Conservation (phyloP, 805 yeast species). For the Wickerhamiella bombiphila region DNA sequence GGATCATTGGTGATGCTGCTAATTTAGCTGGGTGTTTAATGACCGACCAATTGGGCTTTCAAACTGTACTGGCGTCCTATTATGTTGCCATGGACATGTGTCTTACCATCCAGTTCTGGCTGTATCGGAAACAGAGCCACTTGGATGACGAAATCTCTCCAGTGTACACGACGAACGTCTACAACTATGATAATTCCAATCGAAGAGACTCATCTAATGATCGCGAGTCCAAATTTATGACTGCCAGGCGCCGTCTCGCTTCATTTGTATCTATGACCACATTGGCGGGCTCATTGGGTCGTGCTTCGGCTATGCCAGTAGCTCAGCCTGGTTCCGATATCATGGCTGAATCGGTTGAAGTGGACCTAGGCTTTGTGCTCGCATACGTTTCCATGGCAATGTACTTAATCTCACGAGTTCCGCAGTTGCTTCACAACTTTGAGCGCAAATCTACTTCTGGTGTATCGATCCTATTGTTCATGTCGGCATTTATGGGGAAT, state of each 20-base stretch:
- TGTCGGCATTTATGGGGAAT: conserved; percentile 68
- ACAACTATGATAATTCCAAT: not conserved
- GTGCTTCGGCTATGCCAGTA: conserved; percentile 7
- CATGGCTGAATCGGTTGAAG: conserved; percentile 1
- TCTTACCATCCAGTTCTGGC: conserved; percentile 54
- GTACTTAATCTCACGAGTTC: conserved; percentile 66
- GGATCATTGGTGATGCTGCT: conserved; percentile 52
- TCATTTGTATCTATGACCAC: conserved; percentile 4
- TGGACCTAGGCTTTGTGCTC: conserved; percentile 30
- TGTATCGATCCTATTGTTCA: conserved; percentile 63
- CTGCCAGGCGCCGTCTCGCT: conserved; percentile 5
- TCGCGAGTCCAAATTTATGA: conserved; percentile 1
- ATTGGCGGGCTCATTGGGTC: conserved; percentile 6
- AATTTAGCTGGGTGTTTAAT: conserved; percentile 56
- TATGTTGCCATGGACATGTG: conserved; percentile 59
- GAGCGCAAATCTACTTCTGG: conserved; percentile 74
- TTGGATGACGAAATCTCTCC: conserved; percentile 6
- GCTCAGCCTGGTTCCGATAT: conserved; percentile 2
- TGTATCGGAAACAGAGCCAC: conserved; percentile 30
- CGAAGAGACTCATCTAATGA: not conserved
- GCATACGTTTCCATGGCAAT: conserved; percentile 73
- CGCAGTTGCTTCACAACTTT: conserved; percentile 70
- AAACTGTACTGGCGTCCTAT: conserved; percentile 54
- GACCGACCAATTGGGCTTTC: conserved; percentile 72
- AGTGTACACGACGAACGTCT: not conserved